Evolutionary conservation across 495 filamentous ascomycete species (phyloP).

Genomic region (Hyphodiscus hymeniophilus): DNA sequence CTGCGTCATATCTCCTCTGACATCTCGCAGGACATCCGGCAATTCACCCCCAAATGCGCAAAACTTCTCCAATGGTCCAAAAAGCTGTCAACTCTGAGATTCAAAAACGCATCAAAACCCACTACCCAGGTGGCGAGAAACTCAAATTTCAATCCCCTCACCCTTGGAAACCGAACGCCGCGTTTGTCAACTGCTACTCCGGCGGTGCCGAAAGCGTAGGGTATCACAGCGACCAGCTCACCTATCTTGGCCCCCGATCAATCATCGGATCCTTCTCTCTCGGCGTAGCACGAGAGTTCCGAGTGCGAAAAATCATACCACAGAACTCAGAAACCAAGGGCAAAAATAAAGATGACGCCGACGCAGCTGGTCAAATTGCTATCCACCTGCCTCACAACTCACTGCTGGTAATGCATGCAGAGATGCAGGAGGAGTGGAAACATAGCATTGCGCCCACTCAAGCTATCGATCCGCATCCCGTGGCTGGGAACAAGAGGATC

Average conservation of each 20-base stretch:
- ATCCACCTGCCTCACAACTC: constrained; percentile 94
- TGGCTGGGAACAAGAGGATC: constrained; percentile 71
- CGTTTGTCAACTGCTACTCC: constrained; percentile 88
- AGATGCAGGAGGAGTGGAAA: constrained; percentile 80
- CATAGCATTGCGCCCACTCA: constrained; percentile 67
- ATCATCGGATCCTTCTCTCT: constrained; percentile 86
- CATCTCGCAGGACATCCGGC: constrained; percentile 58
- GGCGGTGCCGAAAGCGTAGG: constrained; percentile 75
- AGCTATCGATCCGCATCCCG: constrained; percentile 71
- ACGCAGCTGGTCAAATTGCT: constrained; percentile 73
- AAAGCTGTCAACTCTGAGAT: constrained; percentile 68
- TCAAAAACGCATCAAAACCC: constrained; percentile 50
- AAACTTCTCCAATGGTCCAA: constrained; percentile 57
- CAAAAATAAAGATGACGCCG: constrained; percentile 28
- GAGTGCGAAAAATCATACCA: constrained; percentile 65
- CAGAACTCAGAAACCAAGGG: constrained; percentile 30
- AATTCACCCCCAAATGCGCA: constrained; percentile 63
- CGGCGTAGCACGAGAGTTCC: constrained; percentile 85
- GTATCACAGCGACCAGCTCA: constrained; percentile 86
- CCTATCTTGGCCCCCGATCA: constrained; percentile 82
- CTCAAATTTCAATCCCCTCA: constrained; percentile 66
- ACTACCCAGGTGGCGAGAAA: constrained; percentile 43
- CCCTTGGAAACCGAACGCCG: constrained; percentile 77
- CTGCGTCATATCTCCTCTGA: not conserved
- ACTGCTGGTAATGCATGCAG: constrained; percentile 87